Conservation (phyloP, 1,284 basidiomycete species). For the Bondarzewia mesenterica region DNA sequence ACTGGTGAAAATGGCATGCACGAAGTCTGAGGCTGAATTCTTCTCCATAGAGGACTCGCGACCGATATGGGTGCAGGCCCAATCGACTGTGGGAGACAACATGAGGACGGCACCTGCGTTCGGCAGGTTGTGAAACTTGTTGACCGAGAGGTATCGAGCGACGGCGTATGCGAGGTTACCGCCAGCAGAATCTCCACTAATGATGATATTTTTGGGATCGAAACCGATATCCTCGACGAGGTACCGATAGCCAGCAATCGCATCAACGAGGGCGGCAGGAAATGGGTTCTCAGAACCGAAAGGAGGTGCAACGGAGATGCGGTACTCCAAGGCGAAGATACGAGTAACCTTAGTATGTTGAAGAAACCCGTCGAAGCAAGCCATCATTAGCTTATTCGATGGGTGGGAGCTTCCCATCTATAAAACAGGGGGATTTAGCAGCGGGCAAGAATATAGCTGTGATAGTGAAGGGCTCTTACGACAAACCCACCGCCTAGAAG, state of each 20-base stretch:
- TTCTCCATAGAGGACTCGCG: slow-evolving; percentile 25
- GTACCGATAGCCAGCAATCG: slow-evolving; percentile 36
- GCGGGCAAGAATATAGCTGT: background rate
- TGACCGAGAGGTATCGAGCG: slow-evolving; percentile 20
- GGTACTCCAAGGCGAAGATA: slow-evolving; percentile 26
- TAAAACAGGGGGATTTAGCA: background rate
- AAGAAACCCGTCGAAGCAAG: slow-evolving; percentile 13
- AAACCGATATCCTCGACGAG: slow-evolving; percentile 31
- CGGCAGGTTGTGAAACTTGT: slow-evolving; percentile 22
- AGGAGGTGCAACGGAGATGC: slow-evolving; percentile 18
- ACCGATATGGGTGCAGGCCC: slow-evolving; percentile 28
- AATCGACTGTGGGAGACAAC: slow-evolving; percentile 52
- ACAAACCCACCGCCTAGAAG: slow-evolving; percentile 14
- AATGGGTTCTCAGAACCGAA: slow-evolving; percentile 26
- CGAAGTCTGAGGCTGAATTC: slow-evolving; percentile 32
- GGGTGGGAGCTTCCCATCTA: slow-evolving; percentile 7
- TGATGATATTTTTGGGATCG: slow-evolving; percentile 33
- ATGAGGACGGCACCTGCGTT: slow-evolving; percentile 44
- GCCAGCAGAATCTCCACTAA: slow-evolving; percentile 50
- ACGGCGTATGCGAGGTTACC: slow-evolving; percentile 40
- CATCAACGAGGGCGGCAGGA: slow-evolving; percentile 41
- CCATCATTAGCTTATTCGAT: background rate
- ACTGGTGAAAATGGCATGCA: slow-evolving; percentile 17
- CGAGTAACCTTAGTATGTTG: slow-evolving; percentile 19
- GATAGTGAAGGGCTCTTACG: slow-evolving; percentile 8